phyloP scores from a whole-genome alignment of 345 rosid species.

The Salix arbutifolia region DNA sequence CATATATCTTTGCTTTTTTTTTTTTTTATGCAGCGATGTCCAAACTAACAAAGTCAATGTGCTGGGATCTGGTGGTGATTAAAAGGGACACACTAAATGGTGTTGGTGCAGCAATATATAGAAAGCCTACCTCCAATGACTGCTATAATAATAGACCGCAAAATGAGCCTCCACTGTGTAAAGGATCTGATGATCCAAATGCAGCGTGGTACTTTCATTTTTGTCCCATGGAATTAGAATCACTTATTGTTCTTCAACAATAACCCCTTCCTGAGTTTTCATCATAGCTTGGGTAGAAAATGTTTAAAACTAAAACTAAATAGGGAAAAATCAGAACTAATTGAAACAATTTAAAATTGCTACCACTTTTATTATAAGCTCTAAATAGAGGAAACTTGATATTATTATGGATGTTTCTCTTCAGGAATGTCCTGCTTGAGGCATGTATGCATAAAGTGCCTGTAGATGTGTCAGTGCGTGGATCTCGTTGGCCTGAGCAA shows the following conservation, averaged over 20 bases:
- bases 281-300: neutral
- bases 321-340: neutral
- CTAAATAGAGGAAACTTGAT: neutral
- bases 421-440: constrained; percentile 82
- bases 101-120: constrained; percentile 73
- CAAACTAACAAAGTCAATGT: constrained; percentile 65
- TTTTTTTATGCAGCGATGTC: constrained; percentile 63
- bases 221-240: neutral
- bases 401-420: constrained; percentile 11
- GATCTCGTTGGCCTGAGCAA: constrained; percentile 90
- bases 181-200: constrained; percentile 78
- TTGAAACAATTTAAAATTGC: neutral
- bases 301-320: neutral
- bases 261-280: neutral
- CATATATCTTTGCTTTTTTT: constrained; percentile 1
- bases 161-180: constrained; percentile 71
- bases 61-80: constrained; percentile 84
- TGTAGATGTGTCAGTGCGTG: constrained; percentile 50
- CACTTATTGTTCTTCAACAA: neutral
- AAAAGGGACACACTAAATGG: constrained; percentile 61
- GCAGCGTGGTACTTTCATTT: constrained; percentile 66
- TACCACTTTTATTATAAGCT: neutral
- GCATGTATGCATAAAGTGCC: constrained; percentile 89
- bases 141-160: constrained; percentile 69
- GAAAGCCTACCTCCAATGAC: constrained; percentile 72